A percentile compares a stretch with the other conserved stretches of the same genome.
Evolutionary conservation across 1,284 basidiomycete genomes (phyloP).

Genomic region (Ceratobasidium theobromae): DNA sequence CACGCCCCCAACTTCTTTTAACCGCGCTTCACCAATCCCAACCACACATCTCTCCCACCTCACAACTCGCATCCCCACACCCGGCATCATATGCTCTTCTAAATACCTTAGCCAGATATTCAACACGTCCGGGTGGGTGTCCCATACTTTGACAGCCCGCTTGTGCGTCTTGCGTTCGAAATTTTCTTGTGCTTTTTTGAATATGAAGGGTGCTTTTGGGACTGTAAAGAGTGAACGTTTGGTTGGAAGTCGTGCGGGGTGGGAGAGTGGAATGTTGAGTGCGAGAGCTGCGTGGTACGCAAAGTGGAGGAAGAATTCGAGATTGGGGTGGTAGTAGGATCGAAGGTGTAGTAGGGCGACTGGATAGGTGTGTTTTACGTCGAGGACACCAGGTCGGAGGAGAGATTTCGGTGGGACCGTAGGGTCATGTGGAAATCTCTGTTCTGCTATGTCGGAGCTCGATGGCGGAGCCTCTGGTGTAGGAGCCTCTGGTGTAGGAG

Average conservation of each 20-base stretch:
- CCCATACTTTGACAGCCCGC: constrained; percentile 87
- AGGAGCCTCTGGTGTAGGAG: neutral
- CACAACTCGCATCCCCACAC: constrained; percentile 83
- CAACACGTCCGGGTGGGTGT: constrained; percentile 78
- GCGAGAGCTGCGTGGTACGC: constrained; percentile 80
- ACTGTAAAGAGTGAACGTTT: constrained; percentile 86
- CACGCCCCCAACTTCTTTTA: constrained; percentile 41
- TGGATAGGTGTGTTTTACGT: constrained; percentile 70
- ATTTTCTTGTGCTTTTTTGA: constrained; percentile 97
- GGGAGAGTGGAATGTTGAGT: constrained; percentile 79
- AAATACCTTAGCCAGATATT: constrained; percentile 84
- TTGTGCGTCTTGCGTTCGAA: constrained; percentile 86
- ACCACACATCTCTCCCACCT: constrained; percentile 74
- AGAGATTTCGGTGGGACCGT: constrained; percentile 31
- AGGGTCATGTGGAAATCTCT: neutral
- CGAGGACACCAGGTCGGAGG: constrained; percentile 44
- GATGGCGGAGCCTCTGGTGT: no score
- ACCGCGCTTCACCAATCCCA: constrained; percentile 57
- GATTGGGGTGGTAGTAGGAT: constrained; percentile 64
- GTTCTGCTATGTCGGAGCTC: no score
- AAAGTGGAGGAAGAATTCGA: constrained; percentile 85
- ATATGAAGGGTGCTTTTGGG: constrained; percentile 80
- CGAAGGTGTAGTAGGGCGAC: constrained; percentile 85
- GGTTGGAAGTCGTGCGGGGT: constrained; percentile 70
- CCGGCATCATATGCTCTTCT: constrained; percentile 73